Conservation (phyloP, 176 grass and related monocot genomes). For the Oryza punctata region DNA sequence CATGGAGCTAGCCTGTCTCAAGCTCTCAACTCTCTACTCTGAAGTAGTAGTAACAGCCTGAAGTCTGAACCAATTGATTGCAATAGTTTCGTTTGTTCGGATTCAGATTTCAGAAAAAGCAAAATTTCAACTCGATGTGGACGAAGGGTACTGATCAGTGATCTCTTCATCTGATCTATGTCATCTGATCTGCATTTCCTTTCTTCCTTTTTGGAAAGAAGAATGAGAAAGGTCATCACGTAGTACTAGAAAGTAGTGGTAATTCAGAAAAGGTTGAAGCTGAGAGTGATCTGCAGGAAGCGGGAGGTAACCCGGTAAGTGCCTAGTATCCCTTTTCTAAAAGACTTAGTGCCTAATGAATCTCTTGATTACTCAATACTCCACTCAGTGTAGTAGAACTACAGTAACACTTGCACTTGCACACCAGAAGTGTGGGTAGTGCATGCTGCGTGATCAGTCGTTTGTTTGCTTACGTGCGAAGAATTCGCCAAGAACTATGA, state of each 20-base stretch:
- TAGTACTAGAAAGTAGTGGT: background rate
- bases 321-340: background rate
- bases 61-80: background rate
- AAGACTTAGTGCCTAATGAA: background rate
- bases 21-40: too few species aligned
- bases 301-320: background rate
- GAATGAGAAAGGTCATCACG: background rate
- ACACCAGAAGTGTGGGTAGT: background rate
- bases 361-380: background rate
- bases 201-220: background rate
- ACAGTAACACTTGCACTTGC: too few species aligned
- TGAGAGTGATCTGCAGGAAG: background rate
- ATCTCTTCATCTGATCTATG: background rate
- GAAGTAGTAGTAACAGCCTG: too few species aligned
- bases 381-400: background rate
- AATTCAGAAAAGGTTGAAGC: background rate
- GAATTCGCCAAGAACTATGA: background rate
- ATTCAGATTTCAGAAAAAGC: background rate
- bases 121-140: background rate
- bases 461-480: background rate
- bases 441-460: background rate
- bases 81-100: background rate
- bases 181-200: background rate
- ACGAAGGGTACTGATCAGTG: background rate
- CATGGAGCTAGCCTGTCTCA: background rate